Conservation (phyloP, 2,329 filamentous ascomycete species). For the Diaporthe humulicola region DNA sequence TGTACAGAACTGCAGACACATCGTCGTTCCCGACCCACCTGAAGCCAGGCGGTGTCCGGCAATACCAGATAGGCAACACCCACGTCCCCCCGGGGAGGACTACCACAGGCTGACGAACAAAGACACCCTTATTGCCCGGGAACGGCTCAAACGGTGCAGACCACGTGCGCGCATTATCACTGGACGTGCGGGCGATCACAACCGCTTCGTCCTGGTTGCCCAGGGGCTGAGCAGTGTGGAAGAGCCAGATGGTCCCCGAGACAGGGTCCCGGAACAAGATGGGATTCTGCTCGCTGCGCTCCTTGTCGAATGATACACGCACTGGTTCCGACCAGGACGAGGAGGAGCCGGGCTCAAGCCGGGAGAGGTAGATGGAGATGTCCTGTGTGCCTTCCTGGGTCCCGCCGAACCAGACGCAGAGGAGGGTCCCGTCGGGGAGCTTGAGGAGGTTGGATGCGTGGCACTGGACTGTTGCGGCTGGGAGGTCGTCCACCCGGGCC, state of each 20-base stretch:
- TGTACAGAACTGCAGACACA: slow-evolving; percentile 54
- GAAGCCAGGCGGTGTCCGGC: slow-evolving; percentile 53
- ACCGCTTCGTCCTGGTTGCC: slow-evolving; percentile 59
- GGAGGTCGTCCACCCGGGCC: slow-evolving; percentile 43
- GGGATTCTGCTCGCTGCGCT: slow-evolving; percentile 60
- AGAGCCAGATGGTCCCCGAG: slow-evolving; percentile 52
- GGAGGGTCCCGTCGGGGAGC: slow-evolving; percentile 54
- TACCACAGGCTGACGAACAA: slow-evolving; percentile 57
- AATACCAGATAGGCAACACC: slow-evolving; percentile 59
- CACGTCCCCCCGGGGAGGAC: slow-evolving; percentile 54
- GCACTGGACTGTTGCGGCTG: slow-evolving; percentile 56
- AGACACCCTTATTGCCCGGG: slow-evolving; percentile 50
- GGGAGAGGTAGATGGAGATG: slow-evolving; percentile 58
- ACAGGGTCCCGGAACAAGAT: slow-evolving; percentile 51
- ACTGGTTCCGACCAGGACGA: slow-evolving; percentile 49
- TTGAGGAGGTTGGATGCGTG: slow-evolving; percentile 60
- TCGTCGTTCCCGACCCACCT: slow-evolving; percentile 61
- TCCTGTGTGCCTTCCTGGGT: slow-evolving; percentile 59
- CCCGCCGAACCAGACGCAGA: slow-evolving; percentile 61
- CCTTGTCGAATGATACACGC: slow-evolving; percentile 54
- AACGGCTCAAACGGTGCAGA: slow-evolving; percentile 50
- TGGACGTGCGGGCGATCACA: slow-evolving; percentile 53
- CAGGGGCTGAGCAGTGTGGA: slow-evolving; percentile 59
- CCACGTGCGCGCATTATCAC: slow-evolving; percentile 54
- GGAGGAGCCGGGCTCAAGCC: slow-evolving; percentile 46